Evolutionary conservation across 352 stramenopile genomes (phyloP).

Genomic region (Pythium oligandrum): DNA sequence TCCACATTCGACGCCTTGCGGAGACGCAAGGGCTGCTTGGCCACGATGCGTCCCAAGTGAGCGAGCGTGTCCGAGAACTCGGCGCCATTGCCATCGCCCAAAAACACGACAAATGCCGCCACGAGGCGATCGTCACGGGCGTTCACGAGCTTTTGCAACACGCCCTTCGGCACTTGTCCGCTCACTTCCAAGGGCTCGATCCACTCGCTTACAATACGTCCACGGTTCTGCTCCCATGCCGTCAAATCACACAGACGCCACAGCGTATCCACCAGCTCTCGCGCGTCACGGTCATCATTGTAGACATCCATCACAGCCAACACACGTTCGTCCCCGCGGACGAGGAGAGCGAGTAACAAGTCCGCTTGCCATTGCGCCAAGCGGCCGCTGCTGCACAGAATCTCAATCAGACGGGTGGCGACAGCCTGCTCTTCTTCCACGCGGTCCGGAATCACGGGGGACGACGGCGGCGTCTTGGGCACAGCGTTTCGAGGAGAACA

Average conservation of each 20-base stretch:
- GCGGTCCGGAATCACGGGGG: conserved; percentile 1
- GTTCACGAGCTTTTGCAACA: conserved; percentile 40
- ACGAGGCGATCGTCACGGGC: conserved; percentile 58
- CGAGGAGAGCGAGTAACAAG: conserved; percentile 43
- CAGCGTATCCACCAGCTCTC: conserved; percentile 53
- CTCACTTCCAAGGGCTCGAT: conserved; percentile 38
- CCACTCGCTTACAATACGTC: conserved; percentile 46
- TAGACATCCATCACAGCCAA: conserved; percentile 54
- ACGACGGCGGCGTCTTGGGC: conserved; percentile 8
- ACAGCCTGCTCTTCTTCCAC: conserved; percentile 20
- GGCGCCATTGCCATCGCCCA: conserved; percentile 54
- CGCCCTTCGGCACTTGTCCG: conserved; percentile 23
- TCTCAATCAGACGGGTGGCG: conserved; percentile 26
- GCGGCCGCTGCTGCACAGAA: conserved; percentile 26
- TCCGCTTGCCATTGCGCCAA: conserved; percentile 55
- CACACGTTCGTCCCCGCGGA: conserved; percentile 38
- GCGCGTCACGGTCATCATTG: conserved; percentile 33
- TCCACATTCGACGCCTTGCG: not conserved
- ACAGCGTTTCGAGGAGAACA: conserved; percentile 9
- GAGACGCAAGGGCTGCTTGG: conserved; percentile 9
- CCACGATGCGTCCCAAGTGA: conserved; percentile 39
- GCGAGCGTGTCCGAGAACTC: conserved; percentile 61
- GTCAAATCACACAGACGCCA: conserved; percentile 57
- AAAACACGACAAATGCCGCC: conserved; percentile 57
- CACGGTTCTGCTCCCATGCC: conserved; percentile 52